These are phyloP conservation scores for Striga hermonthica DNA, from an alignment of 305 asterid species.

Conservation along the genomic window DNA sequence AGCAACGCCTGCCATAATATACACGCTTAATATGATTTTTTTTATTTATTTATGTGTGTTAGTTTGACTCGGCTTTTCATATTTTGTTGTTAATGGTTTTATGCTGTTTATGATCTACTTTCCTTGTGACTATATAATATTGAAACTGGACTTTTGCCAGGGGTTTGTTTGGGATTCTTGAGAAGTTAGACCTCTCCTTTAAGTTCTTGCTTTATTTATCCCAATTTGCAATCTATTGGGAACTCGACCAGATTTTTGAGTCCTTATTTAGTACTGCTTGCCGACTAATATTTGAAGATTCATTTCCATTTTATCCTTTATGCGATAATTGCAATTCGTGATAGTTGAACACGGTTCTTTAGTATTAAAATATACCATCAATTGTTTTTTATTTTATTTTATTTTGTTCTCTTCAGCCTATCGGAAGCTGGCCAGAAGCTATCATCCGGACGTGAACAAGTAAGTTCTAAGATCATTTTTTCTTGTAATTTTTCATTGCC, in stretches of 20 bases:
- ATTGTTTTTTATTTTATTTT: constrained; percentile 16
- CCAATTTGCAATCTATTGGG: constrained; percentile 8
- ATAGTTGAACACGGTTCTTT: constrained; percentile 16
- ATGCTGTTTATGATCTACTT: neutral
- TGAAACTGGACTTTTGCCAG: neutral
- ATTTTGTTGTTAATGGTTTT: neutral
- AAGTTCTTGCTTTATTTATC: constrained; percentile 1
- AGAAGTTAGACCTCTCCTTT: constrained; percentile 11
- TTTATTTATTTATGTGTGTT: neutral
- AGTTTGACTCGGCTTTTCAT: neutral
- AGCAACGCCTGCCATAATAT: neutral
- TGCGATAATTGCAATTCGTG: constrained; percentile 24
- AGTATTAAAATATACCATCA: constrained; percentile 19
- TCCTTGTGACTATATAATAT: neutral
- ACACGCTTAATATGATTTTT: neutral
- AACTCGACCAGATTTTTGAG: neutral
- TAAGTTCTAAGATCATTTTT: constrained; percentile 36
- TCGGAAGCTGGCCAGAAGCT: constrained; percentile 90
- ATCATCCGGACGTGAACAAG: constrained; percentile 99
- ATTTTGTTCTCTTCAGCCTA: constrained; percentile 57
- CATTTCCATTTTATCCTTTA: constrained; percentile 2
- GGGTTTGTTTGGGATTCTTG: neutral
- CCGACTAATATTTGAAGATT: constrained; percentile 1
- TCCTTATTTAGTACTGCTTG: neutral
- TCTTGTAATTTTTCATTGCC: constrained; percentile 11